Conservation (phyloP, 345 rosid species). For the Heritiera fomes region DNA sequence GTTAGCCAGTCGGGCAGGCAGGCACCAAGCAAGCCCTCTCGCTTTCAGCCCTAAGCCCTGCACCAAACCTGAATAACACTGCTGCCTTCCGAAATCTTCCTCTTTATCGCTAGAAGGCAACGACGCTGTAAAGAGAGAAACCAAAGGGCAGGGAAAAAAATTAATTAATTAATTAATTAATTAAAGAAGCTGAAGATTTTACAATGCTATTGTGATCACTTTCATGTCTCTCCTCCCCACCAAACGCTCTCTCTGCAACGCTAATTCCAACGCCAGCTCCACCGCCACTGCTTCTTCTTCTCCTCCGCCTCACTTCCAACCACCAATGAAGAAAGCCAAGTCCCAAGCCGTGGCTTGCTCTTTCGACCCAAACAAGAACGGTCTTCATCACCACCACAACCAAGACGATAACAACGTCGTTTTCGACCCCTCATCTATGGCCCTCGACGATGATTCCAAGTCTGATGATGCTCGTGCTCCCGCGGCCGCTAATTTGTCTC, state of each 20-base stretch:
- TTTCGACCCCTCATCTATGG: constrained; percentile 53
- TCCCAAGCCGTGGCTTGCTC: constrained; percentile 59
- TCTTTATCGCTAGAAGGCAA: not conserved
- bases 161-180: too few species aligned
- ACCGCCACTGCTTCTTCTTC: not conserved
- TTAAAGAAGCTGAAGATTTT: not conserved
- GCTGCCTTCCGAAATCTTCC: not conserved
- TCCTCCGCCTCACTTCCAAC: constrained; percentile 18
- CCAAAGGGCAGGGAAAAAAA: too few species aligned
- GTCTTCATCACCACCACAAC: constrained; percentile 35
- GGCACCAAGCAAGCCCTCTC: not conserved
- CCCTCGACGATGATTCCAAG: constrained; percentile 57
- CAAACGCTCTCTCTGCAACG: constrained; percentile 53
- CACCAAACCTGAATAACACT: not conserved
- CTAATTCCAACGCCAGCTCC: constrained; percentile 11
- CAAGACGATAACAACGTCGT: constrained; percentile 35
- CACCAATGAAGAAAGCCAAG: constrained; percentile 75
- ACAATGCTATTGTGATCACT: constrained; percentile 25
- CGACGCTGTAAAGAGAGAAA: not conserved
- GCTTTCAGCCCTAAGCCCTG: not conserved
- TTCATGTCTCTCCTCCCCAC: constrained; percentile 75
- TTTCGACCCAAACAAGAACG: constrained; percentile 45
- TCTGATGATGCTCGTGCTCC: constrained; percentile 25
- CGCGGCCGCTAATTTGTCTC: constrained; percentile 66
- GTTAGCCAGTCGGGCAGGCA: too few species aligned